Base-by-base conservation (phyloP, 257 asterid species). In the Marsdenia floribunda region DNA sequence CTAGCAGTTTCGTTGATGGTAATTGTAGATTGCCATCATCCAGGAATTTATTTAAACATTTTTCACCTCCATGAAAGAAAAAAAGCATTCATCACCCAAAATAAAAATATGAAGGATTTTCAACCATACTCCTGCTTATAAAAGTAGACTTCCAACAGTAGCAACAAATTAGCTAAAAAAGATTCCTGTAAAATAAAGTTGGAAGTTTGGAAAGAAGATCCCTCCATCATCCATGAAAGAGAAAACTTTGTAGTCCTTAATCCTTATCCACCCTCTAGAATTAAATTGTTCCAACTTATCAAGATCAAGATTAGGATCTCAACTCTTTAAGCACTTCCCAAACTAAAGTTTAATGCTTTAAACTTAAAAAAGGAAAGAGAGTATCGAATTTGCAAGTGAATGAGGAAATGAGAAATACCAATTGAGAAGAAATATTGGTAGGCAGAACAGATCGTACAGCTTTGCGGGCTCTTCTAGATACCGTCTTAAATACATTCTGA, bases 371-470 rank as follows among this genome's bases (percentile, higher is more conserved):
- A 0, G 33, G 22, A 5, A 16, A 37, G 24, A 35, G 24, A 44
- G 54, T 40, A 67, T 22, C 71, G 68, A 37, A 78, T 46, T 53
- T 10, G 10, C 46, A n/a, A 33, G 21, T 11, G 29, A 52, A 4
- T 21, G 40, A 50, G 5, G 37, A 37, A 29, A 58, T 60, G 21
- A 60, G 26, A 38, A 55, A 22, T 87, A 92, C 99, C 93, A 94
- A 82, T 85, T 84, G 83, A 71, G 92, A 77, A 47, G 97, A 88
- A 73, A 94, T 88, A 5, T 93, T 88, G 53, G 86, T 80, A 21
- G 98, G 99, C 52, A 94, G 77, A 79, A 94, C 96, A 54, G 97
- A 89, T 80, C 93, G 93, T 63, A 92, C 97, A 63, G 95, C 96
- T 78, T 84, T 90, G 73, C 97, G 91, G 40, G 96, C 96, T 88